phyloP scores from a whole-genome alignment of 2,329 filamentous ascomycete species.

The Verticillium nubilum region DNA sequence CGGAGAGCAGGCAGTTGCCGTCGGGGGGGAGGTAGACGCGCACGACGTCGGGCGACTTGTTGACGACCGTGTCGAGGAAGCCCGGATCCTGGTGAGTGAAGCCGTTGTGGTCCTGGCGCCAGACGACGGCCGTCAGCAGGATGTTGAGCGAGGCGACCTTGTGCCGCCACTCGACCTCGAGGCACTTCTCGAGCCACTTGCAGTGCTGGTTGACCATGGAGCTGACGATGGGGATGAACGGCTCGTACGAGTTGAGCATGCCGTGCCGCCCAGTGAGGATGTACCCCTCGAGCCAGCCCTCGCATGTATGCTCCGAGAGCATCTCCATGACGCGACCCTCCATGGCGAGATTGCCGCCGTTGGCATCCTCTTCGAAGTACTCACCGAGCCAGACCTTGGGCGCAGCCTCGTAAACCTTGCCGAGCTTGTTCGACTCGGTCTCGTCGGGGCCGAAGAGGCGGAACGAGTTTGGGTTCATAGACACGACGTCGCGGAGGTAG shows the following conservation, averaged over 20 bases:
- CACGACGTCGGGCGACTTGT: conserved; percentile 75
- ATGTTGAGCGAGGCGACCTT: conserved; percentile 75
- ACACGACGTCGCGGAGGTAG: conserved; percentile 64
- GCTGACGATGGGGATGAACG: conserved; percentile 78
- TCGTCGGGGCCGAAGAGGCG: conserved; percentile 75
- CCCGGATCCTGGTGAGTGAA: conserved; percentile 79
- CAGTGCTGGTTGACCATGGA: conserved; percentile 79
- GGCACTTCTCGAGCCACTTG: conserved; percentile 79
- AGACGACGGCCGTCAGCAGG: conserved; percentile 71
- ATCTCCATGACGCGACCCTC: conserved; percentile 77
- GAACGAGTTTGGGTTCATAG: conserved; percentile 61
- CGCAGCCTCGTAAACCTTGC: conserved; percentile 63
- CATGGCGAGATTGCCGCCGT: conserved; percentile 67
- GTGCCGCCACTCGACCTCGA: conserved; percentile 73
- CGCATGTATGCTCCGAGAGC: conserved; percentile 73
- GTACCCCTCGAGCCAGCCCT: conserved; percentile 79
- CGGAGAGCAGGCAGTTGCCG: conserved; percentile 70
- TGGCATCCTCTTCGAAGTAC: conserved; percentile 68
- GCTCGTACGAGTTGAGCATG: conserved; percentile 75
- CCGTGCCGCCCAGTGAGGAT: conserved; percentile 70
- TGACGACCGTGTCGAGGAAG: conserved; percentile 73
- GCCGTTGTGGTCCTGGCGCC: conserved; percentile 79
- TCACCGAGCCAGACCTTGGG: conserved; percentile 80
- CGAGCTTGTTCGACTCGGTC: conserved; percentile 76
- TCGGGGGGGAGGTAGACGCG: conserved; percentile 78